A percentile compares a stretch with the other conserved stretches of the same genome.
phyloP scores from a whole-genome alignment of 2,329 filamentous ascomycete genomes.

The Calonectria multiphialidica region DNA sequence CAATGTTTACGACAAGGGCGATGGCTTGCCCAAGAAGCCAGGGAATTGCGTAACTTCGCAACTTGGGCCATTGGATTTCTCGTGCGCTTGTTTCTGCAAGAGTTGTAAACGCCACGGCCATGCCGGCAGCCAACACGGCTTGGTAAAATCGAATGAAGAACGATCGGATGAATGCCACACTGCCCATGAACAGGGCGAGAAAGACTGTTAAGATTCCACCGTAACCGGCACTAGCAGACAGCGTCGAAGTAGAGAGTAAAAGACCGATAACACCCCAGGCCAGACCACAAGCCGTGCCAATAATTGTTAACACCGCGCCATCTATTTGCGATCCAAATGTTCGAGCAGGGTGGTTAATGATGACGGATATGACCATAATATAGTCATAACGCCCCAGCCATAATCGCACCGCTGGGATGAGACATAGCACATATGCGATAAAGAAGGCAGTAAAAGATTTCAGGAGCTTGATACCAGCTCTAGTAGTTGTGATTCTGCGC shows the following conservation, averaged over 20 bases:
- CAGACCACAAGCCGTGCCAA: constrained; percentile 65
- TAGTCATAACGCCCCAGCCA: constrained; percentile 68
- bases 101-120: constrained; percentile 66
- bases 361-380: constrained; percentile 67
- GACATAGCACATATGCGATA: constrained; percentile 66
- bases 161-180: constrained; percentile 65
- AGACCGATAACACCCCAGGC: constrained; percentile 68
- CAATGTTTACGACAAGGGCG: constrained; percentile 60
- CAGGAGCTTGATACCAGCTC: constrained; percentile 62
- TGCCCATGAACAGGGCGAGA: constrained; percentile 64
- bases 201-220: constrained; percentile 69
- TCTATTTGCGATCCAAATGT: constrained; percentile 69
- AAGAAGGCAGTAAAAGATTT: constrained; percentile 70
- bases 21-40: constrained; percentile 69
- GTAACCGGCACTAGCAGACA: constrained; percentile 59
- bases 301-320: constrained; percentile 63
- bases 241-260: constrained; percentile 64
- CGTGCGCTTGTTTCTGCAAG: constrained; percentile 61
- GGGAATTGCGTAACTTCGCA: constrained; percentile 65
- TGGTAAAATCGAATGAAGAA: constrained; percentile 70
- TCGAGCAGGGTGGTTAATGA: constrained; percentile 69
- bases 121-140: constrained; percentile 65
- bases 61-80: constrained; percentile 61
- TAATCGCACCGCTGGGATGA: constrained; percentile 60
- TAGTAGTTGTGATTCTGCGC: constrained; percentile 58